These are phyloP conservation scores for Citrullus colocynthis DNA, from an alignment of 306 rosid species.

Conservation along the genomic window DNA sequence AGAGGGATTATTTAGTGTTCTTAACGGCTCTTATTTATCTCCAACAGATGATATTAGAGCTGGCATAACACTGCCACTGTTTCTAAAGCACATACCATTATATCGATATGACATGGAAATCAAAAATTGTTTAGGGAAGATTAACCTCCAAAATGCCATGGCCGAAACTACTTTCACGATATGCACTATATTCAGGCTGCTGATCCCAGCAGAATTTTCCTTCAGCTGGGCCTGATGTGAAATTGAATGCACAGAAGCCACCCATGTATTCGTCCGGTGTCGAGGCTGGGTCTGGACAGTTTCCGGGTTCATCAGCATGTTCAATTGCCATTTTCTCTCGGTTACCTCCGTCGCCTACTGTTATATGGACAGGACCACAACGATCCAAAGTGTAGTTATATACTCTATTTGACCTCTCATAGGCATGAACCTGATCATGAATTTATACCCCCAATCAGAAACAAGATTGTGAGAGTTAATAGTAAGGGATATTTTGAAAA, in stretches of 20 bases:
- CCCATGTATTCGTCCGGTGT: slow-evolving; percentile 43
- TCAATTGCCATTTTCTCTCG: slow-evolving; percentile 63
- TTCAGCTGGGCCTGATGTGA: slow-evolving; percentile 73
- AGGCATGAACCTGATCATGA: slow-evolving; percentile 68
- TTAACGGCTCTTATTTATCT: too few species aligned
- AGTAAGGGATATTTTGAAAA: too few species aligned
- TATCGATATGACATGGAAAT: not conserved
- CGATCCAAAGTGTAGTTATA: slow-evolving; percentile 85
- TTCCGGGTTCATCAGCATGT: slow-evolving; percentile 79
- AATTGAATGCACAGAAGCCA: slow-evolving; percentile 67
- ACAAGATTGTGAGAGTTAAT: not conserved
- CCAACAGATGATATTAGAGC: too few species aligned
- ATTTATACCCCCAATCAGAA: not conserved
- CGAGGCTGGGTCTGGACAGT: slow-evolving; percentile 66
- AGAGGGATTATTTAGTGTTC: too few species aligned
- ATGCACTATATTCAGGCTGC: slow-evolving; percentile 86
- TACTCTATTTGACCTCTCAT: slow-evolving; percentile 82
- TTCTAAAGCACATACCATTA: not conserved
- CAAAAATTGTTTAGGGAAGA: not conserved
- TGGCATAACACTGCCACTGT: too few species aligned
- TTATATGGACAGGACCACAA: slow-evolving; percentile 64
- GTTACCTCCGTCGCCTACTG: slow-evolving; percentile 84
- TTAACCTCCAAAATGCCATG: slow-evolving; percentile 88
- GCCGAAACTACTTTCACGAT: slow-evolving; percentile 89
- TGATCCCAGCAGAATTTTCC: slow-evolving; percentile 87